phyloP scores from a whole-genome alignment of 352 stramenopile genomes.

The Thalassiosira livingstoniorum region DNA sequence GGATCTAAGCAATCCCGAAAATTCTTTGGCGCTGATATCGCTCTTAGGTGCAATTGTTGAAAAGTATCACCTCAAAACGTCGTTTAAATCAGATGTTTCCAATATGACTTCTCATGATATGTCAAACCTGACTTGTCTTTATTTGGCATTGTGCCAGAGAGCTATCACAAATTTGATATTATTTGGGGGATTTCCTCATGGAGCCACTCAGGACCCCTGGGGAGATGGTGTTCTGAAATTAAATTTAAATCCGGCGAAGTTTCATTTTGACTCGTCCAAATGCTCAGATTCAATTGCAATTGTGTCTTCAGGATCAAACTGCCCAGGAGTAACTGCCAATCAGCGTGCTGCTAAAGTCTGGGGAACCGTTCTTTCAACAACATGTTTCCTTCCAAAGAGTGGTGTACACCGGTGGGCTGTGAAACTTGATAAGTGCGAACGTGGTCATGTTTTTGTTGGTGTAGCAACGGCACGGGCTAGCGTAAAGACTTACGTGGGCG shows the following conservation, averaged over 20 bases:
- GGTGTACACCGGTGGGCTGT: conserved; percentile 83
- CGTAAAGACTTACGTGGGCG: conserved; percentile 95
- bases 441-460: conserved; percentile 97
- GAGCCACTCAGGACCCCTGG: conserved; percentile 18
- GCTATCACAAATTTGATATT: conserved; percentile 58
- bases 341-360: conserved; percentile 85
- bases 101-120: too few species aligned
- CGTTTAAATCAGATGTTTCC: too few species aligned
- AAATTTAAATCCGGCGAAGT: conserved; percentile 52
- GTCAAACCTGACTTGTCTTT: conserved; percentile 56
- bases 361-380: conserved; percentile 79
- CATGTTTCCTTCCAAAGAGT: conserved; percentile 78
- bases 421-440: conserved; percentile 93
- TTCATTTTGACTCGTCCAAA: conserved; percentile 83
- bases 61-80: background rate
- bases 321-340: conserved; percentile 61
- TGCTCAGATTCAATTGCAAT: conserved; percentile 85
- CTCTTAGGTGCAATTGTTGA: conserved; percentile 39
- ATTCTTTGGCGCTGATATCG: conserved; percentile 53
- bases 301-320: conserved; percentile 33
- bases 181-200: conserved; percentile 42
- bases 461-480: conserved; percentile 92
- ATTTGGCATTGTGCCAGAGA: conserved; percentile 52
- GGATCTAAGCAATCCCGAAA: conserved; percentile 22
- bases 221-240: conserved; percentile 64